phyloP scores from a whole-genome alignment of 129 eudicot genomes.

The Lactuca sativa region DNA sequence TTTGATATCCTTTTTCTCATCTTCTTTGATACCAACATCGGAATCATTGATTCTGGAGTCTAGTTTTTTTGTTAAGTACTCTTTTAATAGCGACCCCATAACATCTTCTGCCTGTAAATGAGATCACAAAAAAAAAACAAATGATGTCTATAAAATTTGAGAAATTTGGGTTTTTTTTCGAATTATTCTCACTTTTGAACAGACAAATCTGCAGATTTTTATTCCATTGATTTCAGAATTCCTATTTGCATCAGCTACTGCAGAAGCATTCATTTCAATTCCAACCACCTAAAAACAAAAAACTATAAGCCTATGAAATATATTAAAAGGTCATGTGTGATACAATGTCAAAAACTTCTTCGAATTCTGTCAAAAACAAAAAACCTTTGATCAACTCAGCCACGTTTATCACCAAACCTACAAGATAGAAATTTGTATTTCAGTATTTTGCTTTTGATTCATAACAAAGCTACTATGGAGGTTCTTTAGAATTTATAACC shows the following conservation, averaged over 20 bases:
- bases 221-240: slow-evolving; percentile 97
- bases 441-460: slow-evolving; percentile 14
- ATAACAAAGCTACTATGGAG: slow-evolving; percentile 8
- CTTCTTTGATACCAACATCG: slow-evolving; percentile 31
- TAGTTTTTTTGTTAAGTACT: slow-evolving; percentile 55
- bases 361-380: too few species aligned
- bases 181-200: slow-evolving; percentile 67
- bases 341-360: too few species aligned
- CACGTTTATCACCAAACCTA: slow-evolving; percentile 29
- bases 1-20: background rate
- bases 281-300: slow-evolving; percentile 76
- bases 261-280: slow-evolving; percentile 99
- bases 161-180: background rate
- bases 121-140: background rate
- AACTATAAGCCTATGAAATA: background rate
- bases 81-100: slow-evolving; percentile 82
- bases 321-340: background rate
- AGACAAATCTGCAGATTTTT: slow-evolving; percentile 80
- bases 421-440: slow-evolving; percentile 19
- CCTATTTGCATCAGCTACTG: slow-evolving; percentile 83
- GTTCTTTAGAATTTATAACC: background rate
- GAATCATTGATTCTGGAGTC: slow-evolving; percentile 30
- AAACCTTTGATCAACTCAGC: slow-evolving; percentile 17
- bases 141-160: background rate
- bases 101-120: slow-evolving; percentile 83